These are phyloP conservation scores for Colletotrichum destructivum DNA, from an alignment of 2,329 filamentous ascomycete genomes.

Conservation along the genomic window DNA sequence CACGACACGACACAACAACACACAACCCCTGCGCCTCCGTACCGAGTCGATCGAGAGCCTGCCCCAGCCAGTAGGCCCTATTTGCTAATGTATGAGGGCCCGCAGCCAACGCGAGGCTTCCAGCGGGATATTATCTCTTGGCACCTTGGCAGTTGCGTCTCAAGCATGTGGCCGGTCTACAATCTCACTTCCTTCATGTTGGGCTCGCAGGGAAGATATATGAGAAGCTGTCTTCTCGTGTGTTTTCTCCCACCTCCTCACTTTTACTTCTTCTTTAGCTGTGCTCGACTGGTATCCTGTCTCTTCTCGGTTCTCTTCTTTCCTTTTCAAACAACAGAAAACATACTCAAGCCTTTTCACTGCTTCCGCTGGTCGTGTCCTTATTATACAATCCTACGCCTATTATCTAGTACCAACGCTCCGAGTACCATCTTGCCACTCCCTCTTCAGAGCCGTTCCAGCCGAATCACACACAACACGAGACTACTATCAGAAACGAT, in stretches of 20 bases:
- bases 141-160: constrained; percentile 35
- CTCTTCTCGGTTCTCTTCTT: constrained; percentile 29
- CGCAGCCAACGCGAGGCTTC: constrained; percentile 33
- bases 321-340: constrained; percentile 3
- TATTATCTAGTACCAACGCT: constrained; percentile 35
- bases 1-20: constrained; percentile 21
- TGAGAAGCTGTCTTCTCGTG: constrained; percentile 36
- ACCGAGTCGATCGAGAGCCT: constrained; percentile 36
- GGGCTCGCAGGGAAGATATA: constrained; percentile 39
- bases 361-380: constrained; percentile 42
- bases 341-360: constrained; percentile 14
- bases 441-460: constrained; percentile 11
- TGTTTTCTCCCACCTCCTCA: neutral
- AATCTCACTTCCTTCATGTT: constrained; percentile 34
- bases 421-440: constrained; percentile 9
- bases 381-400: constrained; percentile 31
- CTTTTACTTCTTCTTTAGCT: constrained; percentile 32
- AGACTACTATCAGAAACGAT: constrained; percentile 24
- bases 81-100: constrained; percentile 35
- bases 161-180: constrained; percentile 34
- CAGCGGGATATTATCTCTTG: constrained; percentile 36
- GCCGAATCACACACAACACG: constrained; percentile 30
- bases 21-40: constrained; percentile 30
- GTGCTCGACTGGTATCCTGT: constrained; percentile 41
- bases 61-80: constrained; percentile 29